These are phyloP conservation scores for Zalerion maritima DNA, from an alignment of 495 filamentous ascomycete genomes.

Conservation along the genomic window DNA sequence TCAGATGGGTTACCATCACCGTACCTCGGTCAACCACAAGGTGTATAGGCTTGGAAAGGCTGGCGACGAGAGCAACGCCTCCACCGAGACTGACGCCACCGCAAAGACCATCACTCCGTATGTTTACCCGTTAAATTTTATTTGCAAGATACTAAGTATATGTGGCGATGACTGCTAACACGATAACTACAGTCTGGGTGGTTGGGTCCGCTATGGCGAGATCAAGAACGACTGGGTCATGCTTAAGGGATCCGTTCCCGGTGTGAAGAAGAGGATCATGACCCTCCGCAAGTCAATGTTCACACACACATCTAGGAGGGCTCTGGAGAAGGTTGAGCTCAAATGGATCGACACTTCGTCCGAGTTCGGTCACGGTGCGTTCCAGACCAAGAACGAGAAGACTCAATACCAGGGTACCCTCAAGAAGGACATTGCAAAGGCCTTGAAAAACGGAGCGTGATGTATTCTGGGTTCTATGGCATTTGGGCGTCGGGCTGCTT, in stretches of 20 bases:
- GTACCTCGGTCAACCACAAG: conserved; percentile 99
- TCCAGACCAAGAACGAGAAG: conserved; percentile 98
- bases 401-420: conserved; percentile 83
- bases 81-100: conserved; percentile 90
- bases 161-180: conserved; percentile 21
- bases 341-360: conserved; percentile 99
- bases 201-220: conserved; percentile 97
- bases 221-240: conserved; percentile 99
- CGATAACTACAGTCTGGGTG: conserved; percentile 64
- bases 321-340: conserved; percentile 97
- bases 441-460: conserved; percentile 41
- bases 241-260: conserved; percentile 92
- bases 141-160: not conserved
- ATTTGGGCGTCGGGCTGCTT: conserved; percentile 37
- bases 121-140: conserved; percentile 27
- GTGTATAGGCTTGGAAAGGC: conserved; percentile 96
- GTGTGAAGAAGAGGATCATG: conserved; percentile 99
- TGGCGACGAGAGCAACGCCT: conserved; percentile 73
- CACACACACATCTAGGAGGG: conserved; percentile 84
- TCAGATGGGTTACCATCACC: conserved; percentile 99
- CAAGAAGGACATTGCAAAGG: conserved; percentile 87
- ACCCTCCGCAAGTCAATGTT: conserved; percentile 99
- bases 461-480: conserved; percentile 40
- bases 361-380: conserved; percentile 99
- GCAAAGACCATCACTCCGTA: conserved; percentile 99